Base-by-base conservation (phyloP, 352 stramenopile genomes). In the Globisporangium perplexum region DNA sequence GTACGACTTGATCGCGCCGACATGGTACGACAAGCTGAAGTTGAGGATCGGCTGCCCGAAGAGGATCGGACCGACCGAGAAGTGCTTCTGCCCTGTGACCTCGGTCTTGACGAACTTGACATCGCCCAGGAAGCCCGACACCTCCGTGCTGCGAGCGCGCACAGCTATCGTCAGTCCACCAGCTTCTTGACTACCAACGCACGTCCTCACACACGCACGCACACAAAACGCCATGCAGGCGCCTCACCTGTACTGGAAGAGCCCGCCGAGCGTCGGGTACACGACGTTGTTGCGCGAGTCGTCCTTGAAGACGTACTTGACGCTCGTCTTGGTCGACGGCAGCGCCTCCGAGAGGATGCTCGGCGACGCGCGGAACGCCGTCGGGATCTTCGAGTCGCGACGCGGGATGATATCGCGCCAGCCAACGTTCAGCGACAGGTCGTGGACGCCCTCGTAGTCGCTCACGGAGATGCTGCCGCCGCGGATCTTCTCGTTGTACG, bases 251-350 rank as follows among this genome's bases (percentile, higher is more conserved):
- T 90, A 88, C 61, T 93, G 88, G 56, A 97, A 92, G 46, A 96
- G 81, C n/a, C 85, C 86, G n/a, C 90, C 90, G 44, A 61, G 52
- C 41, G 83, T 95, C 18, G 90, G 90, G 39, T 95, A 83, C 33
- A 96, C 86, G 15, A 70, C n/a, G 51, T 95, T 80, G 69, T 97
- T 85, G 38, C 88, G 88, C 38, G 74, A 77, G 59, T 97, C 90
- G 48, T 95, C 82, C 46, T 86, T 95, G 62, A 95, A 97, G n/a
- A 89, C 80, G 59, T 97, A 96, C 63, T 95, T 94, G 46, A 97
- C 47, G 70, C 86, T 96, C 38, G 86, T 95, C 71, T 97, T 97
- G 20, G 90, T 88, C 22, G 87, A 96, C 30, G 90, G 90, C 55
- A 90, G 78, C 3, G 88, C 83, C 58, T 96, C 86, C n/a, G 83